Base-by-base conservation (phyloP, 2,329 filamentous ascomycete species). In the Massarina eburnea region DNA sequence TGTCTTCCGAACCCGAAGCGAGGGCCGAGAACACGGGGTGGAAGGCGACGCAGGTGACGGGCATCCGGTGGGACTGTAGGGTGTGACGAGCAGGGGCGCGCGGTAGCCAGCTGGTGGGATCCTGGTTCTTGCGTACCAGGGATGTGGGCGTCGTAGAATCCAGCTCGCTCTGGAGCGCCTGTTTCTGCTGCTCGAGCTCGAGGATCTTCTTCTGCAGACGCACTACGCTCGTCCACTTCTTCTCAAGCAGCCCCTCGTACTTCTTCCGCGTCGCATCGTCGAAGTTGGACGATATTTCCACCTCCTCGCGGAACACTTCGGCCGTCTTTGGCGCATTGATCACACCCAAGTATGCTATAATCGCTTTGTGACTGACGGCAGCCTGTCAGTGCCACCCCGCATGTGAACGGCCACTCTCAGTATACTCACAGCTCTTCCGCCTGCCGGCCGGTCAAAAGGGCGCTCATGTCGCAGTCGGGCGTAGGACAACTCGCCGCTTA, bases 191-290 rank as follows among this genome's bases (percentile, higher is more conserved):
- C 73, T 96, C 92, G 15, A 96, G 81, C 54, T 97, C 92, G 84
- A 96, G 90, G 64, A 96, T 95, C 88, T 96, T 97, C 73, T 96
- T 96, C 74, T 97, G 92, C 70, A 97, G 73, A 51, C 92, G 82
- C 62, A 96, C 91, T 21, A 97, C 88, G 62, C 90, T 94, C 17
- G 92, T 97, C 92, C 92, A 97, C 77, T 97, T 97, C 81, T 96
- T 96, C 79, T 97, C 92, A 57, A 97, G 74, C 21, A 97, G 73
- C 1, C 89, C 88, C 72, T 96, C 91, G 74, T 96, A 97, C 74
- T 95, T 96, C 77, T 96, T 96, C 41, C 86, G 81, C 17, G 89
- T 96, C 15, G 82, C 80, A 51, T 88, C 79, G 67, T 96, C 90
- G 61, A 95, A 91, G 38, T 75, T 78, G 55, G 88, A 82, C 41